These are phyloP conservation scores for Pseudocercospora vitis DNA, from an alignment of 2,329 filamentous ascomycete species.

Conservation along the genomic window DNA sequence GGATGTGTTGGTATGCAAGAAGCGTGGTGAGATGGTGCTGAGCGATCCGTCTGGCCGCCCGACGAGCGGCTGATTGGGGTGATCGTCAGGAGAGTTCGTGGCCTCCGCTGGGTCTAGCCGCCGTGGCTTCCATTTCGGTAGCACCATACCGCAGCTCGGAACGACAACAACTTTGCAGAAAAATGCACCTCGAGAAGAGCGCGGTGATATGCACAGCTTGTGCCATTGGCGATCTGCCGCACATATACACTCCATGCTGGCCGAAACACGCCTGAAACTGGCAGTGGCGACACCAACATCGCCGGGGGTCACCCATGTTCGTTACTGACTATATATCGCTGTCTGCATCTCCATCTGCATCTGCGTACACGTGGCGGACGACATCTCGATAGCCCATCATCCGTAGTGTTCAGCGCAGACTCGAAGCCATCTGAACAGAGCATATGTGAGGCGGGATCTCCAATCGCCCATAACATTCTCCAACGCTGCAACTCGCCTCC, in stretches of 20 bases:
- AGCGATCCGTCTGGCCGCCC: too few species aligned
- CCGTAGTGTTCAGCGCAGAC: too few species aligned
- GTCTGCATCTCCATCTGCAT: too few species aligned
- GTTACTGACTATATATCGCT: background rate
- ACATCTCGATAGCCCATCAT: too few species aligned
- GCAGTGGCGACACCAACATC: background rate
- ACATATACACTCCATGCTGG: background rate
- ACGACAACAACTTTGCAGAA: background rate
- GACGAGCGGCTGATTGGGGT: too few species aligned
- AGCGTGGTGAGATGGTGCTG: background rate
- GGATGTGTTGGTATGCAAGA: slow-evolving; percentile 2
- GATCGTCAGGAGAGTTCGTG: background rate
- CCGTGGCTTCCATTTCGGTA: background rate
- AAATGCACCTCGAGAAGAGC: too few species aligned
- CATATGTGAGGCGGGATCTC: too few species aligned
- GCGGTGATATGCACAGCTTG: too few species aligned
- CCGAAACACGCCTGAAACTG: background rate
- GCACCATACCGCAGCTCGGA: background rate
- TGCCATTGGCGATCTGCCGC: background rate
- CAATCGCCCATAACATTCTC: too few species aligned
- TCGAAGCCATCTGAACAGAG: too few species aligned
- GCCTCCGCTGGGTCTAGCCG: background rate
- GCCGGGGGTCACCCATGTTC: background rate
- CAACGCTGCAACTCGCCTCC: too few species aligned
- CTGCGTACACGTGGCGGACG: too few species aligned